Conservation (phyloP, 2,329 filamentous ascomycete genomes). For the Cordyceps farinosa region DNA sequence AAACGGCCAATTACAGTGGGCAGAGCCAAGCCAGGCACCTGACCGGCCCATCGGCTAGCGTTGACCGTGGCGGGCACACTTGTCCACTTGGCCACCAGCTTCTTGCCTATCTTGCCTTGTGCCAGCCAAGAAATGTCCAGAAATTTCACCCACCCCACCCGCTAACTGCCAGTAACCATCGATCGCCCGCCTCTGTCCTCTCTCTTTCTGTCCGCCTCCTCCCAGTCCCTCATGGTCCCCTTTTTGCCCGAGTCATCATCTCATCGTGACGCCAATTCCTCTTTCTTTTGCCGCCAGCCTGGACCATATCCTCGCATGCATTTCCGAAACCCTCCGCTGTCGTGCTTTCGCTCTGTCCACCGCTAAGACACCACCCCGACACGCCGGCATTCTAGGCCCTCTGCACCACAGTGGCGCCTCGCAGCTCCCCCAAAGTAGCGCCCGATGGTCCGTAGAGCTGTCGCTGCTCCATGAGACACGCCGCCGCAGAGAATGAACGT, state of each 20-base stretch:
- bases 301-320: background rate
- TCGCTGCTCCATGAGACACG: slow-evolving; percentile 14
- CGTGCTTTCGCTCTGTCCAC: background rate
- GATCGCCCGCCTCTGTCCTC: slow-evolving; percentile 11
- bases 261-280: background rate
- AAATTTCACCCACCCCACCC: slow-evolving; percentile 4
- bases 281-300: background rate
- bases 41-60: slow-evolving; percentile 11
- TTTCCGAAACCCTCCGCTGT: background rate
- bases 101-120: background rate
- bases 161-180: background rate
- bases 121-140: background rate
- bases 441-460: slow-evolving; percentile 13
- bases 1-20: background rate
- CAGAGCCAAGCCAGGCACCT: slow-evolving; percentile 7
- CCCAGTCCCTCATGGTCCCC: background rate
- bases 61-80: background rate
- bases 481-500: slow-evolving; percentile 12
- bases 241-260: slow-evolving; percentile 8
- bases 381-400: slow-evolving; percentile 8
- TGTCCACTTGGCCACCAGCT: background rate
- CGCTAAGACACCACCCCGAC: slow-evolving; percentile 10
- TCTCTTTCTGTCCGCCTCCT: slow-evolving; percentile 7
- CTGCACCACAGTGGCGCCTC: slow-evolving; percentile 15
- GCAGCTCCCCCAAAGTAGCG: background rate